Conservation (phyloP, 1,139 yeast genomes). For the Sugiyamaella neomexicana region DNA sequence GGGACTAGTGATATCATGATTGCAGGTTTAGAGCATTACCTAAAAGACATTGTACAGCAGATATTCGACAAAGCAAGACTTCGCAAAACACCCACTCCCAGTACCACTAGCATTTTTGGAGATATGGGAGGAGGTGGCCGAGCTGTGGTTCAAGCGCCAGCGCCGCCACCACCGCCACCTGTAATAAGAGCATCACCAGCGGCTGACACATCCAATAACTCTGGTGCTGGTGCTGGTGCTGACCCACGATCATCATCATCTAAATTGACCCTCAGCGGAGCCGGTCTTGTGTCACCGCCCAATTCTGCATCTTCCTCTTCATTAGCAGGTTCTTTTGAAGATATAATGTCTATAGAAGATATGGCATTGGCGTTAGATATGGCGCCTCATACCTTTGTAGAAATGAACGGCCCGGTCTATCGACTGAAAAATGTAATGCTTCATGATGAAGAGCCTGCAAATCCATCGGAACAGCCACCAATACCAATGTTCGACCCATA, state of each 20-base stretch:
- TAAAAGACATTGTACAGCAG: constrained; percentile 71
- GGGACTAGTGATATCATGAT: constrained; percentile 75
- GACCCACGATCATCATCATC: background rate
- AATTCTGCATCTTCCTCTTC: constrained; percentile 6
- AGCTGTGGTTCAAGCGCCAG: background rate
- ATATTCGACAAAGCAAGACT: constrained; percentile 54
- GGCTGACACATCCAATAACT: background rate
- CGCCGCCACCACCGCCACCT: background rate
- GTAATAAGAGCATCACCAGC: background rate
- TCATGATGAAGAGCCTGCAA: constrained; percentile 31
- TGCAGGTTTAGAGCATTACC: constrained; percentile 75
- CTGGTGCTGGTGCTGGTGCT: background rate
- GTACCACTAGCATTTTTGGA: constrained; percentile 5
- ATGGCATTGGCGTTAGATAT: constrained; percentile 36
- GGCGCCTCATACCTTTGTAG: constrained; percentile 39
- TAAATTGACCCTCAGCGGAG: background rate
- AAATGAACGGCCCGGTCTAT: constrained; percentile 38
- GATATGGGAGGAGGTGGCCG: background rate
- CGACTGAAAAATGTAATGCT: constrained; percentile 38
- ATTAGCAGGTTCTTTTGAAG: constrained; percentile 24
- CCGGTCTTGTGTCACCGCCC: background rate
- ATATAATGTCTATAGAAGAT: constrained; percentile 38
- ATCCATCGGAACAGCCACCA: constrained; percentile 7
- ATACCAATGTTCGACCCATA: constrained; percentile 4
- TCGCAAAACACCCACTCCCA: background rate